Base-by-base conservation (phyloP, 2,329 filamentous ascomycete species). In the Colletotrichum sidae region DNA sequence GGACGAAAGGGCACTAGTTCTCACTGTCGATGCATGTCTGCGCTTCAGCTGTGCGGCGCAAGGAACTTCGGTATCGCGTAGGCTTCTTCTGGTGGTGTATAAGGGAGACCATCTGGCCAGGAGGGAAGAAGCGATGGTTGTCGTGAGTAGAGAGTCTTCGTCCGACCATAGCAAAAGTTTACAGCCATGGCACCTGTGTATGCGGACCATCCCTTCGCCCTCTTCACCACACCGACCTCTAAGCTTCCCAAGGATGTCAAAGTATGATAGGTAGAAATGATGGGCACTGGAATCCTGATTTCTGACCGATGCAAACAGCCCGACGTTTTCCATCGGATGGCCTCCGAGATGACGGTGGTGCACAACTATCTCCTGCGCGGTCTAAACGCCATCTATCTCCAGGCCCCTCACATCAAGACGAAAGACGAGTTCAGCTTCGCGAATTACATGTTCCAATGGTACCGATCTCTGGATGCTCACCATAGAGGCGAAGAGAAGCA, bases 311-410 rank as follows among this genome's bases (percentile, higher is more conserved):
- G 52, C 45, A 35, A 42, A 39, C 45, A 52, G 56, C 25, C 47
- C 12, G 25, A 51, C n/a, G 17, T 53, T 25, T 59, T 59, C 56
- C 45, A 59, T 8, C 15, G 35, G 45, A 41, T 53, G 15, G 56
- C 47, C 10, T 52, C 56, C 6, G 72, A 75, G 17, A 76, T 78
- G 76, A 71, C 69, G 6, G 12, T 60, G 11, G 71, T 74, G 13
- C 76, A 80, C 72, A 80, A 79, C 69, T 67, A 72, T n/a, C 45
- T 80, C 34, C 57, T 77, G 5, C 76, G 77, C 10, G 75, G 77
- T 8, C 69, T 79, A 65, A 80, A 80, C 68, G 71, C 75, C 8
- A 73, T 80, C 45, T 76, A 79, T 65, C 69, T 75, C 39, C 78
- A 81, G 52, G 72, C 76, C 1, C 68, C 71, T 8, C 73, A 78